phyloP scores from a whole-genome alignment of 2,329 filamentous ascomycete species.

The Aspergillus sojae region DNA sequence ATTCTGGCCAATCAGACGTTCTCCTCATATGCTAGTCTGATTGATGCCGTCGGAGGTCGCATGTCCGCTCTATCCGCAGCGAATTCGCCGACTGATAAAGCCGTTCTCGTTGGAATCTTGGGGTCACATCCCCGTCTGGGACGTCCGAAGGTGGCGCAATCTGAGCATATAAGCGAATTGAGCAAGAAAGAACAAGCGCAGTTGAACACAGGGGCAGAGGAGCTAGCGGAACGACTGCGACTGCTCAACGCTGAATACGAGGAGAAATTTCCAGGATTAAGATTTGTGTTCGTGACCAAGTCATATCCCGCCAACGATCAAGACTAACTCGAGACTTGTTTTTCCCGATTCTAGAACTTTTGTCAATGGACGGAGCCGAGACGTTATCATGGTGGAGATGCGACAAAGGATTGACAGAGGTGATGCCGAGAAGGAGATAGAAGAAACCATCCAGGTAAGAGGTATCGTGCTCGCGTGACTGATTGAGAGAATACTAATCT shows the following conservation, averaged over 20 bases:
- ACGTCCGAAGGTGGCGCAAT: conserved; percentile 50
- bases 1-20: conserved; percentile 65
- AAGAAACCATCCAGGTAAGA: conserved; percentile 72
- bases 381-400: conserved; percentile 82
- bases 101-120: conserved; percentile 71
- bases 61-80: conserved; percentile 63
- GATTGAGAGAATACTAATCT: conserved; percentile 9
- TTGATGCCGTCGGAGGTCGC: conserved; percentile 65
- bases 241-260: conserved; percentile 78
- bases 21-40: conserved; percentile 68
- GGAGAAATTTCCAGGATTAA: conserved; percentile 71
- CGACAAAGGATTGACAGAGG: conserved; percentile 68
- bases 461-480: background rate
- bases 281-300: conserved; percentile 62
- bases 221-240: conserved; percentile 53
- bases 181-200: conserved; percentile 82
- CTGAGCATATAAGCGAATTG: conserved; percentile 69
- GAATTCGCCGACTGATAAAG: conserved; percentile 52
- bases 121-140: conserved; percentile 83
- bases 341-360: conserved; percentile 63
- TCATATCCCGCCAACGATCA: background rate
- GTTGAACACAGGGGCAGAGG: conserved; percentile 58
- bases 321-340: background rate
- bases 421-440: conserved; percentile 68
- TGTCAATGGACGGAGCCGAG: conserved; percentile 77